Evolutionary conservation across 495 filamentous ascomycete species (phyloP).

Genomic region (Neurospora sp.): DNA sequence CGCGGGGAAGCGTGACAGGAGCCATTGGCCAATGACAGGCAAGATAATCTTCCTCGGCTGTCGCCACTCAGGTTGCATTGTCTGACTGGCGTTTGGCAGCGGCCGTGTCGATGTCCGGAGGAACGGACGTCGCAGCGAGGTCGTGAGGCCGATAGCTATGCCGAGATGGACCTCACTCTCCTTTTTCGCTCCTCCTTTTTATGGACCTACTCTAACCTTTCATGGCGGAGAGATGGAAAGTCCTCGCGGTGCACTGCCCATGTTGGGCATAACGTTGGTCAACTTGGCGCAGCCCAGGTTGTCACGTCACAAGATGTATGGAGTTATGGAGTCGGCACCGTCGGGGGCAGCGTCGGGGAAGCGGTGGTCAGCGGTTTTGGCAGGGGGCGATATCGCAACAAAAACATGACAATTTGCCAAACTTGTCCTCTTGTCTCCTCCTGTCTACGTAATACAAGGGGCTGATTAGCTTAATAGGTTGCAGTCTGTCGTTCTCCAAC

Average conservation of each 20-base stretch:
- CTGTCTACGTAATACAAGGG: background rate
- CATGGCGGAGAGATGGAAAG: background rate
- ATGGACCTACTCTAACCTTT: background rate
- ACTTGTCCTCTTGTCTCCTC: background rate
- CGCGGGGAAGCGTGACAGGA: background rate
- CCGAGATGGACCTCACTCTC: background rate
- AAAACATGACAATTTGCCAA: background rate
- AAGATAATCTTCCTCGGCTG: background rate
- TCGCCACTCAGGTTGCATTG: background rate
- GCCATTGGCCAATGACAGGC: conserved; percentile 22
- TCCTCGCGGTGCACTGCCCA: background rate
- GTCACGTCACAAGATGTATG: background rate
- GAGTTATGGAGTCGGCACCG: background rate
- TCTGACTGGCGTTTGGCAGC: background rate
- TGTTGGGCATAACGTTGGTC: background rate
- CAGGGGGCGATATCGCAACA: background rate
- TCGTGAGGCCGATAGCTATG: background rate
- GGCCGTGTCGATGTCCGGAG: background rate
- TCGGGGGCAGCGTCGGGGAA: background rate
- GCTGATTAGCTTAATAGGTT: background rate
- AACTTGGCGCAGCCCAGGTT: background rate
- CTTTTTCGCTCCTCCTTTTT: background rate
- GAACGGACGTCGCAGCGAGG: background rate
- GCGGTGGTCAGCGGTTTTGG: background rate
- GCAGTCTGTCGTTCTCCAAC: background rate